A percentile compares a stretch with the other conserved stretches of the same genome.
These are phyloP conservation scores for Globisporangium abappressorium DNA, from an alignment of 352 stramenopile species.

Conservation along the genomic window DNA sequence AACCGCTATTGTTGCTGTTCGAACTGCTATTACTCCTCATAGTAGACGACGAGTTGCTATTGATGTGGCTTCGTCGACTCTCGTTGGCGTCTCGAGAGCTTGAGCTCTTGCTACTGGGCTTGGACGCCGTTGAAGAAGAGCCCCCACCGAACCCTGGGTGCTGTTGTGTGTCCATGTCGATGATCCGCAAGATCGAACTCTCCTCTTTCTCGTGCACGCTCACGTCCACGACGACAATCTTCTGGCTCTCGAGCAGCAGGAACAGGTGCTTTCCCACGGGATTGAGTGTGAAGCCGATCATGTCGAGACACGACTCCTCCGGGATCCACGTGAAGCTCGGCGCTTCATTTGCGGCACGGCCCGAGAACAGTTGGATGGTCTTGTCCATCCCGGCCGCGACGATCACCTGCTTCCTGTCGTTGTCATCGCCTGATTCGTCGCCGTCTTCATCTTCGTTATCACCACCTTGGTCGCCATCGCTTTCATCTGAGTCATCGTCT, in stretches of 20 bases:
- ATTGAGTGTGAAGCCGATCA: constrained; percentile 63
- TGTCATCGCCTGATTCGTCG: constrained; percentile 8
- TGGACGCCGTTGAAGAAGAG: neutral
- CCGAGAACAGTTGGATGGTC: constrained; percentile 59
- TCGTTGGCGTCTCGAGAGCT: neutral
- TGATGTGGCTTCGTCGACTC: neutral
- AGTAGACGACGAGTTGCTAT: neutral
- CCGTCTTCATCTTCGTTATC: constrained; percentile 16
- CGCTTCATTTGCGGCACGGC: constrained; percentile 41
- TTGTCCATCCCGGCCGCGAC: constrained; percentile 63
- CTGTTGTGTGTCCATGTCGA: constrained; percentile 27
- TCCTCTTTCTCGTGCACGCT: constrained; percentile 15
- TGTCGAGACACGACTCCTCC: constrained; percentile 53
- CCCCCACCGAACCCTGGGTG: neutral
- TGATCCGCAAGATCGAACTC: constrained; percentile 30
- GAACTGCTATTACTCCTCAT: neutral
- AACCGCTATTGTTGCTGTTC: neutral
- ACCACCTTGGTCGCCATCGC: constrained; percentile 10
- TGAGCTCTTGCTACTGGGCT: neutral
- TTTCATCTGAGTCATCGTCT: constrained; percentile 1
- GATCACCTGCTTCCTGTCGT: constrained; percentile 37
- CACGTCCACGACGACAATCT: constrained; percentile 48
- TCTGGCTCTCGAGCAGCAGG: constrained; percentile 55
- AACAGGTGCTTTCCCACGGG: constrained; percentile 45
- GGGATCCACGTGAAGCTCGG: constrained; percentile 74